phyloP scores from a whole-genome alignment of 2,329 filamentous ascomycete genomes.

The Zalaria obscura region DNA sequence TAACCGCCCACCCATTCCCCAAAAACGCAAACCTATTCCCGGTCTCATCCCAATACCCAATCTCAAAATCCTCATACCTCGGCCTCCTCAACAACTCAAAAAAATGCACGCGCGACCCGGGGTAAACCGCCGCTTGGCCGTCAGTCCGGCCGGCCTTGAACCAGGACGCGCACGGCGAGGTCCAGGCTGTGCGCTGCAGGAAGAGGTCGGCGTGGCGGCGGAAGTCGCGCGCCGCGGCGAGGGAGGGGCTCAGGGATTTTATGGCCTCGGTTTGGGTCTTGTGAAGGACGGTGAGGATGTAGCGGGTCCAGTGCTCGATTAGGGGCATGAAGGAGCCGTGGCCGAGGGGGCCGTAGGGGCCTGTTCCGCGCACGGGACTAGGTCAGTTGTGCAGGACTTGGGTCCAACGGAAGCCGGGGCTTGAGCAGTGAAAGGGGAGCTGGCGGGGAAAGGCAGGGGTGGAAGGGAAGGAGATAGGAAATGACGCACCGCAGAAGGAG shows the following conservation, averaged over 20 bases:
- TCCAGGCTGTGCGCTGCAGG: constrained; percentile 17
- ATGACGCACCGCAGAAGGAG: constrained; percentile 22
- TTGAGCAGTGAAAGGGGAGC: too few relatives aligned
- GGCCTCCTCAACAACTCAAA: constrained; percentile 22
- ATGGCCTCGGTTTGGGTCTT: constrained; percentile 24
- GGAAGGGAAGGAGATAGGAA: too few relatives aligned
- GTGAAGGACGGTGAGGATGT: constrained; percentile 24
- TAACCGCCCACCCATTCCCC: constrained; percentile 34
- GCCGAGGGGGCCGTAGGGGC: constrained; percentile 24
- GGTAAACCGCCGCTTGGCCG: constrained; percentile 16
- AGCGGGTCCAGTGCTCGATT: constrained; percentile 24
- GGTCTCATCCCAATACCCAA: constrained; percentile 25
- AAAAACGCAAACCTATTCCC: constrained; percentile 35
- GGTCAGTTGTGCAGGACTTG: too few relatives aligned
- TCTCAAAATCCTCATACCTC: constrained; percentile 34
- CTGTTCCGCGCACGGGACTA: background rate
- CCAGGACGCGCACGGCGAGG: constrained; percentile 13
- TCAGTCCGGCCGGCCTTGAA: constrained; percentile 17
- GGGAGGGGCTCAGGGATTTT: constrained; percentile 10
- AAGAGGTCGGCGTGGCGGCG: constrained; percentile 16
- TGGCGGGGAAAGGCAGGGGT: too few relatives aligned
- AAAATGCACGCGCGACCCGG: too few relatives aligned
- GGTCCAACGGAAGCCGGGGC: too few relatives aligned
- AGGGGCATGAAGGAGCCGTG: constrained; percentile 27
- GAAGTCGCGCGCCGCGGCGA: constrained; percentile 15